phyloP scores from a whole-genome alignment of 2,329 filamentous ascomycete species.

The Fusarium euwallaceae region DNA sequence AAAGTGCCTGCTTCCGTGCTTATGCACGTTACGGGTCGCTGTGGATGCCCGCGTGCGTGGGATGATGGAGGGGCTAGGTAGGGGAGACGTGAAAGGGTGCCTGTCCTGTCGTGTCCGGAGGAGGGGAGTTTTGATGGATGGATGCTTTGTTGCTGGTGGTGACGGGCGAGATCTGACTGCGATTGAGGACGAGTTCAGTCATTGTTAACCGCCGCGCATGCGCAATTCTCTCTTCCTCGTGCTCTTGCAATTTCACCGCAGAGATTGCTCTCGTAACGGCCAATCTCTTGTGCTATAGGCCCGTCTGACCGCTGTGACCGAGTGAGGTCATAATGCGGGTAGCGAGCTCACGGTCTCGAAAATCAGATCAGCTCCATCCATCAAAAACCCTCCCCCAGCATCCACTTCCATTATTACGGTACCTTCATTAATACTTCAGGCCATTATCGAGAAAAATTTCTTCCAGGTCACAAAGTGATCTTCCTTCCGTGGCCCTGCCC shows the following conservation, averaged over 20 bases:
- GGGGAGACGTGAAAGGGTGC: constrained; percentile 1
- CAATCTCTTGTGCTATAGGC: constrained; percentile 9
- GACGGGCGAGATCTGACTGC: background rate
- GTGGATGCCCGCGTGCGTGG: constrained; percentile 30
- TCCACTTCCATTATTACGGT: constrained; percentile 3
- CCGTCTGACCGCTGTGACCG: constrained; percentile 19
- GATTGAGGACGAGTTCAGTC: background rate
- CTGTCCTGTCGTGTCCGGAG: constrained; percentile 5
- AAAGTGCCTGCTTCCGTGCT: constrained; percentile 43
- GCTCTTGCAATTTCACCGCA: constrained; percentile 1
- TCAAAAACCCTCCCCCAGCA: background rate
- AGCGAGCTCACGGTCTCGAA: constrained; percentile 25
- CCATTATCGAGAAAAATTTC: constrained; percentile 13
- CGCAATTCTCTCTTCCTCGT: background rate
- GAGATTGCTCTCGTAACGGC: constrained; percentile 6
- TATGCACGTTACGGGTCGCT: constrained; percentile 36
- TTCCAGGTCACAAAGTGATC: background rate
- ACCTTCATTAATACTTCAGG: background rate
- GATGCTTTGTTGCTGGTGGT: background rate
- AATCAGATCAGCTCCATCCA: constrained; percentile 33
- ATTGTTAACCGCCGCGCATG: background rate
- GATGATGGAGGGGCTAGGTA: constrained; percentile 25
- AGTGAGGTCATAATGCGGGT: constrained; percentile 39
- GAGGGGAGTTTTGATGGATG: background rate
- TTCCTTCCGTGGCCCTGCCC: background rate